These are phyloP conservation scores for Neoboletus magnificus DNA, from an alignment of 768 basidiomycete genomes.

Conservation along the genomic window DNA sequence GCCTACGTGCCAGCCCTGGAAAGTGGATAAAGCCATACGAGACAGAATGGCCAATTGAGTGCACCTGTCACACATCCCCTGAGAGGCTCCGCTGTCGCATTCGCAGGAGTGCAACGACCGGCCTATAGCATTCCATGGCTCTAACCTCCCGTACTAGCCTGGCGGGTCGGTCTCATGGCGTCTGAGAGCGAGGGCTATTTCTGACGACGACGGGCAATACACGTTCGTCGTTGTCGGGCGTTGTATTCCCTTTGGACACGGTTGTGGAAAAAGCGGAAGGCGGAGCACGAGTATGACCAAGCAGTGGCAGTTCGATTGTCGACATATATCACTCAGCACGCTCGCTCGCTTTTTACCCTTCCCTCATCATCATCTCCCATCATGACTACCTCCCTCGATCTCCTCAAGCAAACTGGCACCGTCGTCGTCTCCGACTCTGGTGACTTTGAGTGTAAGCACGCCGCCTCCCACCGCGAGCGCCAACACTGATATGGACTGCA, in stretches of 20 bases:
- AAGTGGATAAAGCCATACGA: background rate
- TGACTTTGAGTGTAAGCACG: slow-evolving; percentile 75
- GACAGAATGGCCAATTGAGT: background rate
- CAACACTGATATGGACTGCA: slow-evolving; percentile 20
- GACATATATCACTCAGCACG: slow-evolving; percentile 18
- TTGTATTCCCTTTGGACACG: slow-evolving; percentile 4
- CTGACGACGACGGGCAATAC: background rate
- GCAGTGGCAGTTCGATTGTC: slow-evolving; percentile 14
- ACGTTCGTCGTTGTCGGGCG: slow-evolving; percentile 1
- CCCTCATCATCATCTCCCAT: slow-evolving; percentile 30
- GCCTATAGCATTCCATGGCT: background rate
- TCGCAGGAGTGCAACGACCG: slow-evolving; percentile 6
- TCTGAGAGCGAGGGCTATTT: slow-evolving; percentile 15
- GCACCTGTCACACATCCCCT: slow-evolving; percentile 8
- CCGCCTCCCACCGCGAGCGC: slow-evolving; percentile 8
- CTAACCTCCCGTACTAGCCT: background rate
- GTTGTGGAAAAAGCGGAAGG: slow-evolving; percentile 16
- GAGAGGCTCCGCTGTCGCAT: slow-evolving; percentile 5
- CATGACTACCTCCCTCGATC: slow-evolving; percentile 81
- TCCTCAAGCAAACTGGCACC: slow-evolving; percentile 89
- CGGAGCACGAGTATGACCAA: slow-evolving; percentile 11
- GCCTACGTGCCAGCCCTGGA: background rate
- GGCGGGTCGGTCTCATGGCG: background rate
- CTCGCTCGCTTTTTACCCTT: background rate
- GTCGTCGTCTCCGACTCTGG: slow-evolving; percentile 97